These are phyloP conservation scores for Berkeleyomyces basicola DNA, from an alignment of 2,329 filamentous ascomycete species.

Conservation along the genomic window DNA sequence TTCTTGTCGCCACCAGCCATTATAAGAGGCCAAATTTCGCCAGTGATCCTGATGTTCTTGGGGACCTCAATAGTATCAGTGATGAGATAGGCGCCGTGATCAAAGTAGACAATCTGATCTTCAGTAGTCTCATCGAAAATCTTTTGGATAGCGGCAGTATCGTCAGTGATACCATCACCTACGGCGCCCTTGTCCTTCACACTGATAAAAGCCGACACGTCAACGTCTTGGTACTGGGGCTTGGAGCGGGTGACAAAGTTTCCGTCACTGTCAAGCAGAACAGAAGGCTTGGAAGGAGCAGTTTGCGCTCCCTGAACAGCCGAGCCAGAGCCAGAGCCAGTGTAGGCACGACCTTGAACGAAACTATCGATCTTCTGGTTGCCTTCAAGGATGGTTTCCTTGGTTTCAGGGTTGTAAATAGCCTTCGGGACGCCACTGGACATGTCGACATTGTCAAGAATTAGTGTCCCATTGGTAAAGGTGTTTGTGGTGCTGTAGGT, in stretches of 20 bases:
- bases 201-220: slow-evolving; percentile 58
- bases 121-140: slow-evolving; percentile 51
- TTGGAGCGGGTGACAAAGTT: slow-evolving; percentile 70
- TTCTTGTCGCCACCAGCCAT: slow-evolving; percentile 56
- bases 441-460: slow-evolving; percentile 86
- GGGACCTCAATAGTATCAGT: slow-evolving; percentile 55
- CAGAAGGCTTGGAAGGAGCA: slow-evolving; percentile 42
- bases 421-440: slow-evolving; percentile 46
- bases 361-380: slow-evolving; percentile 54
- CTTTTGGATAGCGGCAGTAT: slow-evolving; percentile 69
- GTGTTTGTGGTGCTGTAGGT: slow-evolving; percentile 48
- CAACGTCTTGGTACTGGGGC: slow-evolving; percentile 64
- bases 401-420: slow-evolving; percentile 41
- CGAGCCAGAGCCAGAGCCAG: slow-evolving; percentile 27
- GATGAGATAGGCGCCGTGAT: slow-evolving; percentile 57
- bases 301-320: slow-evolving; percentile 42
- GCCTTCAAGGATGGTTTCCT: slow-evolving; percentile 47
- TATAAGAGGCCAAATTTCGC: slow-evolving; percentile 82
- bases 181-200: slow-evolving; percentile 70
- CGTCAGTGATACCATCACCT: slow-evolving; percentile 76
- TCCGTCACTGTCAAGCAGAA: slow-evolving; percentile 45
- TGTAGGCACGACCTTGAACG: slow-evolving; percentile 65
- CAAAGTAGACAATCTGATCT: slow-evolving; percentile 55
- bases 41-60: slow-evolving; percentile 70
- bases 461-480: slow-evolving; percentile 60